These are phyloP conservation scores for Prunus yedoensis DNA, from an alignment of 331 rosid genomes.

Conservation along the genomic window DNA sequence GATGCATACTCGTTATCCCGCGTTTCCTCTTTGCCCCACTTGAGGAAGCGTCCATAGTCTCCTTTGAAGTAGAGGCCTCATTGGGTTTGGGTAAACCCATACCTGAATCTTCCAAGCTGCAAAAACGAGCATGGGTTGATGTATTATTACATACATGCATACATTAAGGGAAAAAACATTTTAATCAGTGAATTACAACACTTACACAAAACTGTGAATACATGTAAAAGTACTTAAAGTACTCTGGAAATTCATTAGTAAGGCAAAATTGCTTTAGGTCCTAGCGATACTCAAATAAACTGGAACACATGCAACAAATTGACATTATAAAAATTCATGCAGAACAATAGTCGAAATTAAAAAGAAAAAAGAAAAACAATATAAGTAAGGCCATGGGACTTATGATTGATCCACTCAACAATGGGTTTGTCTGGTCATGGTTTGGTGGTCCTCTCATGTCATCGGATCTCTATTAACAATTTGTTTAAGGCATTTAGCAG, in stretches of 20 bases:
- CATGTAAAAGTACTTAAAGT: no score
- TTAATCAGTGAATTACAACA: not conserved
- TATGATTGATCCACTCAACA: no score
- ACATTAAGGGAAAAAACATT: not conserved
- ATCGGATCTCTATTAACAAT: no score
- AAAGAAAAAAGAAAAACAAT: not conserved
- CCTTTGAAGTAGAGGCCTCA: constrained; percentile 1
- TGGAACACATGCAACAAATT: not conserved
- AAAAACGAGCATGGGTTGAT: not conserved
- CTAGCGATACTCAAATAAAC: not conserved
- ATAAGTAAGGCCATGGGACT: no score
- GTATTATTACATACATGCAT: not conserved
- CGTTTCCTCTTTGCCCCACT: constrained; percentile 5
- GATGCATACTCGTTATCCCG: constrained; percentile 1
- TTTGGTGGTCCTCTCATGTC: no score
- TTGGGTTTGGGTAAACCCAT: constrained; percentile 6
- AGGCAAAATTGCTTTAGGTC: no score
- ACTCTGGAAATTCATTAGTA: no score
- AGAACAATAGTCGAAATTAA: not conserved
- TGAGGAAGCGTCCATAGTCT: not conserved
- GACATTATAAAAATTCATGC: not conserved
- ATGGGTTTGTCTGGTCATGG: no score
- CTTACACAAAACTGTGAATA: not conserved
- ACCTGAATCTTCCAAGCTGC: not conserved
- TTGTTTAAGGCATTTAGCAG: no score